Evolutionary conservation across 345 rosid species (phyloP).

Genomic region (Citrus inodora): DNA sequence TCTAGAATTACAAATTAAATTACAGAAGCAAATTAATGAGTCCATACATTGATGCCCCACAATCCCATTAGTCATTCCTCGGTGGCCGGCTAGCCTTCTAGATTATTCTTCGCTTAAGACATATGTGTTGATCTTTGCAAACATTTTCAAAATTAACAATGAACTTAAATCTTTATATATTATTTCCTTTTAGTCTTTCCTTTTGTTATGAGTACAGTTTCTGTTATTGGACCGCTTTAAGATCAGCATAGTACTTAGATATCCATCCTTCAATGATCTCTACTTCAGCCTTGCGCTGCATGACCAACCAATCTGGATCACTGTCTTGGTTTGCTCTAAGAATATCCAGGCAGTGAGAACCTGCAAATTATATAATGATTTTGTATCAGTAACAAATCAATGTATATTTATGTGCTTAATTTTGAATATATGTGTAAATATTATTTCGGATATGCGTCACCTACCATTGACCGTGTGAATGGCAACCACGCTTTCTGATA

Average conservation of each 20-base stretch:
- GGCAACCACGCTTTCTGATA: too few relatives aligned
- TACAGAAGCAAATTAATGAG: not conserved
- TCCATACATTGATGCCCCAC: not conserved
- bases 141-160: too few relatives aligned
- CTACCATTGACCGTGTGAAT: too few relatives aligned
- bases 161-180: not conserved
- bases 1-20: not conserved
- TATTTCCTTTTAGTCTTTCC: too few relatives aligned
- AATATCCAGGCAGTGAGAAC: constrained; percentile 37
- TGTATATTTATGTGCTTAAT: too few relatives aligned
- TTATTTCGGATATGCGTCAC: too few relatives aligned
- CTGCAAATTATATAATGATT: constrained; percentile 12
- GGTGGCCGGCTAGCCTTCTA: not conserved
- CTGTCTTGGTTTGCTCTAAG: constrained; percentile 1
- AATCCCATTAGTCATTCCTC: not conserved
- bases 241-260: constrained; percentile 20
- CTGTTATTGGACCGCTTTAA: not conserved
- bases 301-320: constrained; percentile 35
- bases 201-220: not conserved
- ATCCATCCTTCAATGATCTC: constrained; percentile 26
- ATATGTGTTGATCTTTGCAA: too few relatives aligned
- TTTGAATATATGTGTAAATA: too few relatives aligned
- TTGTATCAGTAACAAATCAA: too few relatives aligned
- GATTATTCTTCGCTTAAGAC: not conserved
- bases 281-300: constrained; percentile 27